Conservation (phyloP, 2,329 filamentous ascomycete genomes). For the Fusarium decemcellulare region DNA sequence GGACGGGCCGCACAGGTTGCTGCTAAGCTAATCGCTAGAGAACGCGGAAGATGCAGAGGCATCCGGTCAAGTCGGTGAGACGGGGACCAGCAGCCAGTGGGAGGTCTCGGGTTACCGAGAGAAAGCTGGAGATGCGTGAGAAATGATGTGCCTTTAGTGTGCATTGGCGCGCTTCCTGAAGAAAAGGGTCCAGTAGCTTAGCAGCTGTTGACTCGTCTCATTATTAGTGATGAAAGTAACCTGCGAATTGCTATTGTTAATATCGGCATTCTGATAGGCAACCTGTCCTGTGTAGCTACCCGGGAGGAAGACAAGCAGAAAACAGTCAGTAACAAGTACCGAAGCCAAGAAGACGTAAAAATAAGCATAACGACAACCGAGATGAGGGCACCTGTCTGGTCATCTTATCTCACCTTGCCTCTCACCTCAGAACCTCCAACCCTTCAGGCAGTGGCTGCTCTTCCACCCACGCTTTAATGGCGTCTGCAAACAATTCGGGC, state of each 20-base stretch:
- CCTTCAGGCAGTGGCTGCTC: slow-evolving; percentile 44
- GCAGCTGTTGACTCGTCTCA: background rate
- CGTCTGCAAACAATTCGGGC: slow-evolving; percentile 55
- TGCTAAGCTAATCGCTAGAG: background rate
- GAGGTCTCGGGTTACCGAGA: no score
- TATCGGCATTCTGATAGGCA: slow-evolving; percentile 18
- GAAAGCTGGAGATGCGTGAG: background rate
- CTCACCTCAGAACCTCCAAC: slow-evolving; percentile 40
- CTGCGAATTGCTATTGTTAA: slow-evolving; percentile 14
- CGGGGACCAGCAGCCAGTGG: no score
- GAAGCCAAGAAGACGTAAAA: background rate
- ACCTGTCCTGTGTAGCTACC: background rate
- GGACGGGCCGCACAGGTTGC: slow-evolving; percentile 4
- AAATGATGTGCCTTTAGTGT: slow-evolving; percentile 15
- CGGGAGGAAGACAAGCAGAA: background rate
- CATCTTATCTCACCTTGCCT: no score
- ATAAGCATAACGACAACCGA: no score
- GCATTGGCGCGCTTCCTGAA: slow-evolving; percentile 9
- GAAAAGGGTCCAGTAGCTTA: background rate
- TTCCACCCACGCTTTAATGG: slow-evolving; percentile 54
- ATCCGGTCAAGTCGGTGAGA: no score
- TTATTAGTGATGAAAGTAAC: slow-evolving; percentile 9
- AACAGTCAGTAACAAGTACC: background rate
- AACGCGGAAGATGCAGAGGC: background rate
- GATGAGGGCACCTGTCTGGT: no score